A percentile compares a stretch with the other conserved stretches of the same genome.
phyloP scores from a whole-genome alignment of 2,329 filamentous ascomycete species.

The Nigrospora osmanthi region DNA sequence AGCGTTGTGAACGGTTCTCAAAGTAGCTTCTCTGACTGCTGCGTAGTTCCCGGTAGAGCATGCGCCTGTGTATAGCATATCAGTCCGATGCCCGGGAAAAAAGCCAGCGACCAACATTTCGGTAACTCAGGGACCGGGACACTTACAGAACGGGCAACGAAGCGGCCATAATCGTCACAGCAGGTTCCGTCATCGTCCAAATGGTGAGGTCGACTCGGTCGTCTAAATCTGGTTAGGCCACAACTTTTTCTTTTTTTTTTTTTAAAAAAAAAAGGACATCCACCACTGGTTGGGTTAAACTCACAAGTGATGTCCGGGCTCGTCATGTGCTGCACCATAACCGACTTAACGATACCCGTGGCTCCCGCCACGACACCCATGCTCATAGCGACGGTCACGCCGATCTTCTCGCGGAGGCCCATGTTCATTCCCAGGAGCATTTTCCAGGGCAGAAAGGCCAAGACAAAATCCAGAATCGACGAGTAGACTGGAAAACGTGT shows the following conservation, averaged over 20 bases:
- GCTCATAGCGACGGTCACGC: conserved; percentile 26
- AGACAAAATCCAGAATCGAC: conserved; percentile 22
- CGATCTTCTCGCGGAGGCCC: conserved; percentile 22
- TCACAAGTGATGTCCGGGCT: conserved; percentile 21
- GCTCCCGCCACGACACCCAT: conserved; percentile 24
- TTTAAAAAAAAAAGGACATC: too few relatives aligned
- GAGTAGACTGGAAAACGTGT: conserved; percentile 19
- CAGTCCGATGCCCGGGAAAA: too few relatives aligned
- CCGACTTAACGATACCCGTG: conserved; percentile 24
- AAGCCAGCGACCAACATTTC: too few relatives aligned
- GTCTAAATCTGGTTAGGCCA: conserved; percentile 2
- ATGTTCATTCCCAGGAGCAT: conserved; percentile 24
- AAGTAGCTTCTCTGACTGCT: conserved; percentile 19
- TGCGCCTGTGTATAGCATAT: conserved; percentile 12
- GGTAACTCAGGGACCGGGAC: too few relatives aligned
- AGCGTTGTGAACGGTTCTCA: conserved; percentile 9
- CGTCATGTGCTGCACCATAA: conserved; percentile 21
- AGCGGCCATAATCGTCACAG: conserved; percentile 26
- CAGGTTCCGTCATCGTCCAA: conserved; percentile 25
- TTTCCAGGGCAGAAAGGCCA: conserved; percentile 24
- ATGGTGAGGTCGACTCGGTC: conserved; percentile 26
- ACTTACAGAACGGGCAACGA: conserved; percentile 25
- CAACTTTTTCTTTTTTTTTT: too few relatives aligned
- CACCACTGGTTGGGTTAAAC: not conserved
- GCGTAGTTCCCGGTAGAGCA: conserved; percentile 24